A percentile compares a stretch with the other conserved stretches of the same genome.
Conservation (phyloP, 768 basidiomycete genomes). For the Cantharellus cinnabarinus region DNA sequence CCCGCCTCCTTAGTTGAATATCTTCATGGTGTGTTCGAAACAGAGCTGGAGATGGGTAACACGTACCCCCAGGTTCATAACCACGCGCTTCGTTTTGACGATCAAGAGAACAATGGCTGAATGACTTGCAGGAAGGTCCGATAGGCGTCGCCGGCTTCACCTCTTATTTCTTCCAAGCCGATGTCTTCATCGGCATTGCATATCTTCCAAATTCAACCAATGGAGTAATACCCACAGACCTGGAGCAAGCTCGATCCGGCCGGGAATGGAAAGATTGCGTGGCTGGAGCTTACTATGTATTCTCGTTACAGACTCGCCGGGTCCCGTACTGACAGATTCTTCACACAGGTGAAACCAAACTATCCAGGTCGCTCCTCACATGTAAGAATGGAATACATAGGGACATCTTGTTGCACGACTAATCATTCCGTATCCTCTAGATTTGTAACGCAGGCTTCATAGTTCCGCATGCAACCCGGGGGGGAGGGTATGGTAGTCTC, state of each 20-base stretch:
- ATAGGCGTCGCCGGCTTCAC: conserved; percentile 35
- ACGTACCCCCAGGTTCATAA: neutral
- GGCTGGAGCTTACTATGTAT: conserved; percentile 61
- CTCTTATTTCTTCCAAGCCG: conserved; percentile 57
- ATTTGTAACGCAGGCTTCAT: conserved; percentile 86
- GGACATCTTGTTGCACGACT: neutral
- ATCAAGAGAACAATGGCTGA: too few relatives aligned
- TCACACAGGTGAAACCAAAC: conserved; percentile 51
- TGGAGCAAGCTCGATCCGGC: conserved; percentile 28
- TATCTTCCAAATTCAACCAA: conserved; percentile 5
- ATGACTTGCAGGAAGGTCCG: conserved; percentile 56
- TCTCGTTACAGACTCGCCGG: neutral
- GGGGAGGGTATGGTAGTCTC: conserved; percentile 42
- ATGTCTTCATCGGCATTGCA: conserved; percentile 49
- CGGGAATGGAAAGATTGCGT: conserved; percentile 48
- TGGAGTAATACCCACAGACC: conserved; percentile 13
- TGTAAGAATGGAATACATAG: conserved; percentile 27
- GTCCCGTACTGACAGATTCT: neutral
- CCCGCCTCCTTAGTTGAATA: neutral
- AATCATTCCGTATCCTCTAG: conserved; percentile 17
- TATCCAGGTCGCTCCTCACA: conserved; percentile 82
- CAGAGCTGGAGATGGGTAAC: neutral
- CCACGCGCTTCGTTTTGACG: neutral
- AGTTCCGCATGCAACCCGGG: conserved; percentile 41
- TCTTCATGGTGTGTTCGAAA: neutral